These are phyloP conservation scores for Phytophthora hibernalis DNA, from an alignment of 352 stramenopile species.

Conservation along the genomic window DNA sequence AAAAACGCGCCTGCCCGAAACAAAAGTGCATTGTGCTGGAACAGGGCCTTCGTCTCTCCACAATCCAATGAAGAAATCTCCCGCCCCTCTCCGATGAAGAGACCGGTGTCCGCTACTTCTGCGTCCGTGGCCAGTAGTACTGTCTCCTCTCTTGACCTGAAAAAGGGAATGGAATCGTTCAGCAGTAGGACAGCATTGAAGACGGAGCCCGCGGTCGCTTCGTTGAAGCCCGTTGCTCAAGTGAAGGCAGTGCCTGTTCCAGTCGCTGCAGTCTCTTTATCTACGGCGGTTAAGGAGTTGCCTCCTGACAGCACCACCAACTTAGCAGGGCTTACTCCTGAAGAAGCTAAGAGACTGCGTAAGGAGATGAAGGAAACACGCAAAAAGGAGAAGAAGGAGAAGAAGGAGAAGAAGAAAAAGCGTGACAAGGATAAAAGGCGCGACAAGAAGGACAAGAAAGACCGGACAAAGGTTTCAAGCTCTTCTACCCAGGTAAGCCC, in stretches of 20 bases:
- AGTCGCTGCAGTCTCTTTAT: constrained; percentile 4
- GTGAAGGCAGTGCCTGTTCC: constrained; percentile 15
- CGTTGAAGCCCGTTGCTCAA: constrained; percentile 13
- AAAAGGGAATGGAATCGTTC: constrained; percentile 17
- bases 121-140: constrained; percentile 8
- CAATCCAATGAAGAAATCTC: constrained; percentile 43
- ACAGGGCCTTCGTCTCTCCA: constrained; percentile 19
- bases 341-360: constrained; percentile 39
- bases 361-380: constrained; percentile 68
- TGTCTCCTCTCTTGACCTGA: constrained; percentile 17
- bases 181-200: constrained; percentile 17
- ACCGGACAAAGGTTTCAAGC: constrained; percentile 45
- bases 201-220: constrained; percentile 1
- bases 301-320: constrained; percentile 9
- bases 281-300: constrained; percentile 16
- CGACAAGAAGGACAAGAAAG: constrained; percentile 61
- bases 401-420: constrained; percentile 81
- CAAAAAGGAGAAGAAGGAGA: constrained; percentile 74
- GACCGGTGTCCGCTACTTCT: constrained; percentile 10
- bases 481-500: constrained; percentile 31
- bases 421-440: constrained; percentile 65
- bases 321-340: constrained; percentile 21
- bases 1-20: constrained; percentile 2
- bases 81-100: constrained; percentile 36
- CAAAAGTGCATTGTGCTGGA: constrained; percentile 14